Base-by-base conservation (phyloP, 129 eudicot species). In the Lactuca saligna region DNA sequence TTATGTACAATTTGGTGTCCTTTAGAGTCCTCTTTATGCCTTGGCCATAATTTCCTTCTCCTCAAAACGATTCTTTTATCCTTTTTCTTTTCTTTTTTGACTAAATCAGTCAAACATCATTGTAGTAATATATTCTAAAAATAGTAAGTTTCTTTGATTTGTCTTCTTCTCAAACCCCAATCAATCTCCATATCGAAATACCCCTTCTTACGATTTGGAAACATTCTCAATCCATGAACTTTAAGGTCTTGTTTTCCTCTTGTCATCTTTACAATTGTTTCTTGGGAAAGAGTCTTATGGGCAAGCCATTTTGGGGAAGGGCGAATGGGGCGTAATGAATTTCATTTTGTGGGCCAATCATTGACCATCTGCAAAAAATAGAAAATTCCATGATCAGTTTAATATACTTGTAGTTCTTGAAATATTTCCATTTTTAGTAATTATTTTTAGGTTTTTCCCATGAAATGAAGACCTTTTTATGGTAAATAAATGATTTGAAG, bases 321-420 rank as follows among this genome's bases (percentile, higher is more conserved):
- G 98, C 91, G 76, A 92, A 92, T 44, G 98, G 98, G 10, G 91
- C 98, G 68, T 92, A 92, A 57, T 88, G 95, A 17, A 92, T 86
- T 53, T 84, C 98, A 75, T 87, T 86, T 25, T 92, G 95, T 79
- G 96, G 98, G 82, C 87, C 98, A 79, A 88, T 60, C 83, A 86
- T 63, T 72, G 95, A 84, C 96, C 96, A 92, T 69, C 98, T 92
- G 90, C 80, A 78, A 14, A 63, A 34, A 34, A 77, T 65, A 62
- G 55, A 13, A 72, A 49, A 44, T 29, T 10, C 13, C 34, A 31
- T 16, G 31, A 63, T 32, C 17, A 70, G 56, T 66, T 56, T 63
- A 62, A 16, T 72, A 4, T 15, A 13, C 10, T 63, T 44, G 14
- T 20, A 50, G 5, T 17, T 37, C 0, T 33, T 54, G 7, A 20